phyloP scores from a whole-genome alignment of 495 filamentous ascomycete species.

The Daldinia decipiens region DNA sequence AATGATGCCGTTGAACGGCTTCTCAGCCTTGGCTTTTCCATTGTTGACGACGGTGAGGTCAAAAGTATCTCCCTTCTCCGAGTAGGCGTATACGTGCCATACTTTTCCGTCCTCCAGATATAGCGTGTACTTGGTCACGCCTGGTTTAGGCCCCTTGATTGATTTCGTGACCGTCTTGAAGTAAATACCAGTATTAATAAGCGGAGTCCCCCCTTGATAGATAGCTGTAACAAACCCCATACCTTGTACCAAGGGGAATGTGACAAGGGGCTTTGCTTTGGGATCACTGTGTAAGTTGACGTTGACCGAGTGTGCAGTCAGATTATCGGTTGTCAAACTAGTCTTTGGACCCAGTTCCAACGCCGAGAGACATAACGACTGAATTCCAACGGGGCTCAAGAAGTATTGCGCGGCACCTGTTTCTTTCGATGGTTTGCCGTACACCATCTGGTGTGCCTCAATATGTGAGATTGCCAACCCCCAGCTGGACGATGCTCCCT shows the following conservation, averaged over 20 bases:
- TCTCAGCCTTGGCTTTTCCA: constrained; percentile 53
- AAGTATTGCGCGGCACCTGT: constrained; percentile 75
- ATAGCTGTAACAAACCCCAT: constrained; percentile 86
- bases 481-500: constrained; percentile 72
- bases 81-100: constrained; percentile 85
- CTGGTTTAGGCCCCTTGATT: constrained; percentile 63
- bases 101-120: constrained; percentile 73
- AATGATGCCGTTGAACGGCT: constrained; percentile 71
- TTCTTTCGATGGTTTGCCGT: constrained; percentile 58
- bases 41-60: constrained; percentile 61
- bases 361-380: constrained; percentile 82
- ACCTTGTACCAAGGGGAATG: constrained; percentile 87
- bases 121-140: constrained; percentile 81
- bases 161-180: constrained; percentile 74
- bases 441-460: constrained; percentile 71
- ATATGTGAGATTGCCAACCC: constrained; percentile 81
- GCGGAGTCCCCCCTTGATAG: constrained; percentile 75
- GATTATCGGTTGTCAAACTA: constrained; percentile 68
- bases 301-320: constrained; percentile 76
- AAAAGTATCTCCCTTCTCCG: constrained; percentile 56
- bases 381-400: constrained; percentile 82
- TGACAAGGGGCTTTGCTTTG: constrained; percentile 65
- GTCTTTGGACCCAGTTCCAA: constrained; percentile 71
- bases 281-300: constrained; percentile 69
- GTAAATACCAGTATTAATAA: constrained; percentile 77